Percentiles rank a stretch among this genome's conserved stretches.
These are phyloP conservation scores for Ilex asprella DNA, from an alignment of 257 asterid species.

Conservation along the genomic window DNA sequence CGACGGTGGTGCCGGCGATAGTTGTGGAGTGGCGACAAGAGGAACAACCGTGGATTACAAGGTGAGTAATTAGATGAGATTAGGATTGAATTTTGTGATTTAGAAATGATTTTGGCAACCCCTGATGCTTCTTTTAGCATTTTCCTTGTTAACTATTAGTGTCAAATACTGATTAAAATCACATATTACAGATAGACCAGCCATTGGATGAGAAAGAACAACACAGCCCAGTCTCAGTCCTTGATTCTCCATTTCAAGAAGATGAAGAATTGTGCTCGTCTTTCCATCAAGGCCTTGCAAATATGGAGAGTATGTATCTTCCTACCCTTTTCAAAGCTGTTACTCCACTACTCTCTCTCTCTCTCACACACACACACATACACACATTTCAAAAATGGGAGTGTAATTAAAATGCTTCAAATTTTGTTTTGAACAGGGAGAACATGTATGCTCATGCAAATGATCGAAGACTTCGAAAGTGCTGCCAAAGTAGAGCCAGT, in stretches of 20 bases:
- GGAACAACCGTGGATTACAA: neutral
- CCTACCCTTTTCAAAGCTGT: neutral
- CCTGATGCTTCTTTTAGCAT: neutral
- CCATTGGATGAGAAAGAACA: constrained; percentile 48
- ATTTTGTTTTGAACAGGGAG: constrained; percentile 15
- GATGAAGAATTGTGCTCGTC: constrained; percentile 27
- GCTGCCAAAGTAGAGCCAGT: constrained; percentile 1
- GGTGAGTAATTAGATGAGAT: neutral
- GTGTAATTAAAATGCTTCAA: no score
- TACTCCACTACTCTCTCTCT: neutral
- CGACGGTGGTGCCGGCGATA: neutral
- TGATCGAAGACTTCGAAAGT: constrained; percentile 21
- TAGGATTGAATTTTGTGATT: no score
- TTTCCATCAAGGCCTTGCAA: constrained; percentile 22
- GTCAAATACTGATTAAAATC: neutral
- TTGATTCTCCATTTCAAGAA: constrained; percentile 54
- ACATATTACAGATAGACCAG: constrained; percentile 29
- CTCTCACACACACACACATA: no score
- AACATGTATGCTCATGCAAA: constrained; percentile 25
- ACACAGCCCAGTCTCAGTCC: constrained; percentile 76
- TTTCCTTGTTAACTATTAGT: neutral
- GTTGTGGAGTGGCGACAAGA: neutral
- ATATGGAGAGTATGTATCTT: constrained; percentile 19
- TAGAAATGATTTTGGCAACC: neutral
- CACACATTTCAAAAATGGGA: no score